Conservation (phyloP, 306 rosid species). For the Cucurbita ficifolia region DNA sequence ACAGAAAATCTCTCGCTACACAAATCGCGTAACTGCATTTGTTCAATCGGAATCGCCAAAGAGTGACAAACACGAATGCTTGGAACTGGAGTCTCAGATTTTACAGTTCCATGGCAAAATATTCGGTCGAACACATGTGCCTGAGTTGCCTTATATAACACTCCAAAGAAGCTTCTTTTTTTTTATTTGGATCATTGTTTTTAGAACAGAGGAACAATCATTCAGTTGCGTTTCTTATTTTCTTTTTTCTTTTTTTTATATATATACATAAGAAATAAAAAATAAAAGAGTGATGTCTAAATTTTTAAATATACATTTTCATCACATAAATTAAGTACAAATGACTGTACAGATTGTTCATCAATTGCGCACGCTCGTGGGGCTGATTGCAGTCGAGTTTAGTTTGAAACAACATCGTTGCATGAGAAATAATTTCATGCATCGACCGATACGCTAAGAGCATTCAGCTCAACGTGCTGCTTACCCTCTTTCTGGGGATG, state of each 20-base stretch:
- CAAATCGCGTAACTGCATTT: no score
- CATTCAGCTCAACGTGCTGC: slow-evolving; percentile 57
- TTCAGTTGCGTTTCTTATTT: background rate
- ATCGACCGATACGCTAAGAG: slow-evolving; percentile 58
- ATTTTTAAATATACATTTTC: background rate
- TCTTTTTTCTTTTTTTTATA: background rate
- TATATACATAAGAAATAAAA: background rate
- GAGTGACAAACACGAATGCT: no score
- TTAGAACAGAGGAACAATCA: background rate
- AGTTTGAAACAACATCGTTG: background rate
- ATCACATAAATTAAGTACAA: background rate
- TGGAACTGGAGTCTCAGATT: no score
- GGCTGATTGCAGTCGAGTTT: background rate
- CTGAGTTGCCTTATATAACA: no score
- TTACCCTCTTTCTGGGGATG: slow-evolving; percentile 49
- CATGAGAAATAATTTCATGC: slow-evolving; percentile 16
- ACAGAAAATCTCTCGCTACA: no score
- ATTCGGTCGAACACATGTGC: no score
- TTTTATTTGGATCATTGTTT: no score
- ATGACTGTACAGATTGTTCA: background rate
- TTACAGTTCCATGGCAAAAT: no score
- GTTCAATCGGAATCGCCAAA: no score
- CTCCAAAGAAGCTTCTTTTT: no score
- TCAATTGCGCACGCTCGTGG: background rate
- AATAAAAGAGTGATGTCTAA: background rate